These are phyloP conservation scores for Pleurotus tuber-regium DNA, from an alignment of 768 basidiomycete genomes.

Conservation along the genomic window DNA sequence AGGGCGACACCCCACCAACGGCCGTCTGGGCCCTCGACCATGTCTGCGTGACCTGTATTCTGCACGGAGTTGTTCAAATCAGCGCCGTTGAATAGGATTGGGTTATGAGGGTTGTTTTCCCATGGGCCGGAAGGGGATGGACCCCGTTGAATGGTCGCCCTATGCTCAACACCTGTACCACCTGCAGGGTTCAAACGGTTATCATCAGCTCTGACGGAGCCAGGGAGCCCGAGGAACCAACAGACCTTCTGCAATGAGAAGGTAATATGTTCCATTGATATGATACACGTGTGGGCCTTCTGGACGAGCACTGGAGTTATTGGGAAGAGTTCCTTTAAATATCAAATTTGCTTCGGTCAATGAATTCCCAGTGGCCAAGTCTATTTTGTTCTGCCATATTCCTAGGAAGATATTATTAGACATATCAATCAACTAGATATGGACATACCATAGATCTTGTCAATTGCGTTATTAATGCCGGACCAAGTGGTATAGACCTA, in stretches of 20 bases:
- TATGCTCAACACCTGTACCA: conserved; percentile 32
- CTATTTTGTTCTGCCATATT: conserved; percentile 40
- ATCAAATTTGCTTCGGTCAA: conserved; percentile 33
- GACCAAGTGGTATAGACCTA: conserved; percentile 37
- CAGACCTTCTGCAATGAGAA: conserved; percentile 38
- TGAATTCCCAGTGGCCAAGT: conserved; percentile 33
- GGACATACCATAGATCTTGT: conserved; percentile 36
- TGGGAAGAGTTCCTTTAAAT: conserved; percentile 34
- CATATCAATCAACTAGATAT: background rate
- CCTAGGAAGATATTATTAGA: no score
- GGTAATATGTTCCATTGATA: conserved; percentile 36
- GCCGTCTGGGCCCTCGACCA: conserved; percentile 32
- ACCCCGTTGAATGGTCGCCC: conserved; percentile 35
- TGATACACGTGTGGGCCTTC: conserved; percentile 40
- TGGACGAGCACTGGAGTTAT: conserved; percentile 33
- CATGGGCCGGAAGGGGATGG: conserved; percentile 37
- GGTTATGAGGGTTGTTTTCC: conserved; percentile 38
- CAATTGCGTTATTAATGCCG: conserved; percentile 35
- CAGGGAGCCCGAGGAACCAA: background rate
- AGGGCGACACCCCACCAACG: conserved; percentile 39
- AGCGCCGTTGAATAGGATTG: conserved; percentile 37
- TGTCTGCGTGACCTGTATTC: conserved; percentile 36
- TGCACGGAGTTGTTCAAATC: conserved; percentile 32
- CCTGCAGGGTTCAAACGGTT: conserved; percentile 24
- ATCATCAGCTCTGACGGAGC: background rate